These are phyloP conservation scores for Trichoderma lentiforme DNA, from an alignment of 2,329 filamentous ascomycete genomes.

Conservation along the genomic window DNA sequence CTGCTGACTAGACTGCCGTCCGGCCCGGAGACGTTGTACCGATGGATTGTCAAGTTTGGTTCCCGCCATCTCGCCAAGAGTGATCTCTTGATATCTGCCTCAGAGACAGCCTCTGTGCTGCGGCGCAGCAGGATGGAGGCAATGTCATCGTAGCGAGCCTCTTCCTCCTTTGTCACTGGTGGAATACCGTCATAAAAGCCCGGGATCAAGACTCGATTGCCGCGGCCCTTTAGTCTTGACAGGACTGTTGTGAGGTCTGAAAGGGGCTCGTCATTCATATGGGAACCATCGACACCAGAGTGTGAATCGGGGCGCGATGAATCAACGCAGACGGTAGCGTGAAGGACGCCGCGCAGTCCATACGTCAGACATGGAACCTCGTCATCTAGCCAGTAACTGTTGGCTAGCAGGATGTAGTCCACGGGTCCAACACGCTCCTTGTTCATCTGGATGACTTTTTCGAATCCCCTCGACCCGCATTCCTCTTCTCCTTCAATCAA, in stretches of 20 bases:
- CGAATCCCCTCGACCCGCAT: constrained; percentile 86
- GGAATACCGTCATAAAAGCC: constrained; percentile 85
- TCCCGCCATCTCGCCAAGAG: constrained; percentile 95
- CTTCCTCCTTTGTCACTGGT: constrained; percentile 70
- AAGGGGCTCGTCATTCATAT: constrained; percentile 83
- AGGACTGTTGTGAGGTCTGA: constrained; percentile 86
- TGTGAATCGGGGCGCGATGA: constrained; percentile 86
- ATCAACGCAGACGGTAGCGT: constrained; percentile 85
- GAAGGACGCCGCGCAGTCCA: constrained; percentile 86
- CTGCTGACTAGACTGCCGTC: constrained; percentile 90
- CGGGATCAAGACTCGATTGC: constrained; percentile 80
- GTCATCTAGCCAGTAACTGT: constrained; percentile 98
- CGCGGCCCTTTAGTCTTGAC: constrained; percentile 73
- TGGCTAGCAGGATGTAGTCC: constrained; percentile 92
- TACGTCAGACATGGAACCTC: constrained; percentile 94
- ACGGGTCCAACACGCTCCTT: constrained; percentile 84
- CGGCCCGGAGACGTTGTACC: constrained; percentile 87
- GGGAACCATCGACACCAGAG: constrained; percentile 93
- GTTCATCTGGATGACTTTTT: constrained; percentile 73
- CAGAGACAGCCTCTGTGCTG: constrained; percentile 58
- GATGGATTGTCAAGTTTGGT: constrained; percentile 88
- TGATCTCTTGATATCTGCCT: constrained; percentile 72
- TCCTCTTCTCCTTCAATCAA: constrained; percentile 97
- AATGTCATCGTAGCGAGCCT: constrained; percentile 80
- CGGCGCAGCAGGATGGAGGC: constrained; percentile 70